A percentile compares a stretch with the other conserved stretches of the same genome.
Evolutionary conservation across 805 yeast species (phyloP).

Genomic region (Hanseniaspora thailandica): DNA sequence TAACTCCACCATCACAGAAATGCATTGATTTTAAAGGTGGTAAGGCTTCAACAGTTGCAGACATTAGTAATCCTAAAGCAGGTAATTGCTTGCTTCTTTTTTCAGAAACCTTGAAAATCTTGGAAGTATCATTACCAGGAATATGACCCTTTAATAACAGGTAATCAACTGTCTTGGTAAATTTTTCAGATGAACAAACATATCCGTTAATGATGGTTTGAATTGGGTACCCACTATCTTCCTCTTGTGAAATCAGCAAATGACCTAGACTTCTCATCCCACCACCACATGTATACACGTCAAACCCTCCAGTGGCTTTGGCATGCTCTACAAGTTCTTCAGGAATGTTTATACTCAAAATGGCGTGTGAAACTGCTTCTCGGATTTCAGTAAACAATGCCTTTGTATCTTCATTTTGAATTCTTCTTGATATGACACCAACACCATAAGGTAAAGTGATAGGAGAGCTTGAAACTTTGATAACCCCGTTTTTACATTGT

Average conservation of each 20-base stretch:
- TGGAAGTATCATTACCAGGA: constrained; percentile 34
- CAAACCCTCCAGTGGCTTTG: constrained; percentile 45
- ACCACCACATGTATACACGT: constrained; percentile 60
- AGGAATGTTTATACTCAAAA: constrained; percentile 44
- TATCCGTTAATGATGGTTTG: constrained; percentile 62
- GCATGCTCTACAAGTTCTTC: constrained; percentile 40
- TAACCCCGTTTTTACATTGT: constrained; percentile 42
- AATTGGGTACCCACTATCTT: constrained; percentile 43
- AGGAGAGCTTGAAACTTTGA: constrained; percentile 44
- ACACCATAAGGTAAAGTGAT: constrained; percentile 66
- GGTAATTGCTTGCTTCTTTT: constrained; percentile 58
- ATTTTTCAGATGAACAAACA: constrained; percentile 44
- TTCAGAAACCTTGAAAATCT: constrained; percentile 53
- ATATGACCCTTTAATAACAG: constrained; percentile 38
- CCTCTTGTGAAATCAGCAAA: constrained; percentile 39
- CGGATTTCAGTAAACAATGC: constrained; percentile 44
- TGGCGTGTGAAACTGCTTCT: constrained; percentile 39
- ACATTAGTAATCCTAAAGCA: constrained; percentile 50
- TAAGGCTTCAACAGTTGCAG: constrained; percentile 50
- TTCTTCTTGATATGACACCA: constrained; percentile 48
- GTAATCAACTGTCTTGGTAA: constrained; percentile 41
- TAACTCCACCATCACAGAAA: constrained; percentile 65
- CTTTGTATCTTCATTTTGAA: constrained; percentile 40
- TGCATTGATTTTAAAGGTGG: constrained; percentile 52
- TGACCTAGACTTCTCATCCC: constrained; percentile 64